A percentile compares a stretch with the other conserved stretches of the same genome.
These are phyloP conservation scores for Mycena albidolilacea DNA, from an alignment of 768 basidiomycete species.

Conservation along the genomic window DNA sequence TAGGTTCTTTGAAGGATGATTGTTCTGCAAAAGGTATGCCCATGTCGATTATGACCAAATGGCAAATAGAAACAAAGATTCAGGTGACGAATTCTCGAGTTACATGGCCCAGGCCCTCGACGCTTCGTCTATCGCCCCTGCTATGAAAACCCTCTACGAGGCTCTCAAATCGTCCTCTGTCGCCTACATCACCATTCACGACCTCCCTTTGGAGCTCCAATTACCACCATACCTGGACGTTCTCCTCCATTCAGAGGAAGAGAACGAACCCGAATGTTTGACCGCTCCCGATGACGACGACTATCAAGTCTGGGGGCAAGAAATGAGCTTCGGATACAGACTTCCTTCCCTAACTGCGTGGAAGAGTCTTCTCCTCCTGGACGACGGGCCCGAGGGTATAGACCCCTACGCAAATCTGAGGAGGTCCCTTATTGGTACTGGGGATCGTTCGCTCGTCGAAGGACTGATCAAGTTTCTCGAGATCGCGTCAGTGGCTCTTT, in stretches of 20 bases:
- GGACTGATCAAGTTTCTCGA: slow-evolving; percentile 84
- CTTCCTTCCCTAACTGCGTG: slow-evolving; percentile 87
- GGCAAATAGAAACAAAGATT: slow-evolving; percentile 26
- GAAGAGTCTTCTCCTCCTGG: slow-evolving; percentile 90
- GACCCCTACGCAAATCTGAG: slow-evolving; percentile 74
- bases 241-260: slow-evolving; percentile 77
- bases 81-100: slow-evolving; percentile 73
- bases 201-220: slow-evolving; percentile 87
- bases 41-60: not conserved
- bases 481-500: slow-evolving; percentile 79
- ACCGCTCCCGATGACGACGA: slow-evolving; percentile 68
- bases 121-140: slow-evolving; percentile 78
- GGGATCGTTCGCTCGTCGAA: slow-evolving; percentile 78
- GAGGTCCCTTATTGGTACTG: slow-evolving; percentile 71
- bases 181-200: slow-evolving; percentile 83
- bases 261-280: slow-evolving; percentile 66
- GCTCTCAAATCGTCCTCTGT: slow-evolving; percentile 83
- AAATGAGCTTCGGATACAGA: slow-evolving; percentile 80
- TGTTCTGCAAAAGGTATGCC: slow-evolving; percentile 73
- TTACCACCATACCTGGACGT: slow-evolving; percentile 86
- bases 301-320: slow-evolving; percentile 72
- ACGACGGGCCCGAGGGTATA: slow-evolving; percentile 64
- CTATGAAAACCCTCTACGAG: slow-evolving; percentile 87
- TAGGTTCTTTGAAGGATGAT: slow-evolving; percentile 80
- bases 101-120: slow-evolving; percentile 73